Base-by-base conservation (phyloP, 805 yeast genomes). In the Starmerella stellata region DNA sequence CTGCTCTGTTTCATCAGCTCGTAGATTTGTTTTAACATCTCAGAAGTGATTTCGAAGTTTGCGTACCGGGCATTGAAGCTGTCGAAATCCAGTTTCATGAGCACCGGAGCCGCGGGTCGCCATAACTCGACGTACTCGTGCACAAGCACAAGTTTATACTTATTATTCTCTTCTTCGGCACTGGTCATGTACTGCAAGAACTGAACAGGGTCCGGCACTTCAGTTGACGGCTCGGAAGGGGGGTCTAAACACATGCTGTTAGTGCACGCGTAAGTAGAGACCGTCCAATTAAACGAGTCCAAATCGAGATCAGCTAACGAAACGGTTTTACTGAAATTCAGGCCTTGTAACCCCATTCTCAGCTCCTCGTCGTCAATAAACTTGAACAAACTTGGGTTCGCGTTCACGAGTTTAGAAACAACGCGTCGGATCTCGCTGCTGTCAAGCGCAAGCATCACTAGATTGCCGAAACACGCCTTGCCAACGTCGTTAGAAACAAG, bases 401-500 rank as follows among this genome's bases (percentile, higher is more conserved):
- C 30, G 4, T 23, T 35, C 14, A 44, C 24, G 11, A 36, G 37
- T 7, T 45, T 41, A 13, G 40, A 33, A 21, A 47, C 16, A 3
- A 23, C 34, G 23, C 21, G 11, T 1, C 35, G 25, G 3, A 32
- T 25, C 0, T 31, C 39, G 2, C 36, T 38, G 13, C 41, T 36
- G 11, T 34, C 33, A 1, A 43, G 21, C 1, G 45, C 41, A 0
- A 32, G 25, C 7, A 34, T 24, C 3, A 46, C 39, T 1, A 48
- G 33, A 13, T 23, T n/a, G 24, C 23, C n/a, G 3, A 45, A 36
- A 5, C 43, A 40, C 11, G 5, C 11, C 1, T 5, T 13, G 3
- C 47, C 46, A 2, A 30, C 35, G 5, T 34, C 36, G 3, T 32
- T 36, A 4, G 38, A 29, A 2, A 48, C 43, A 9, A 48, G 36